phyloP scores from a whole-genome alignment of 139 green algal genomes.

The Zygnema circumcarinatum region DNA sequence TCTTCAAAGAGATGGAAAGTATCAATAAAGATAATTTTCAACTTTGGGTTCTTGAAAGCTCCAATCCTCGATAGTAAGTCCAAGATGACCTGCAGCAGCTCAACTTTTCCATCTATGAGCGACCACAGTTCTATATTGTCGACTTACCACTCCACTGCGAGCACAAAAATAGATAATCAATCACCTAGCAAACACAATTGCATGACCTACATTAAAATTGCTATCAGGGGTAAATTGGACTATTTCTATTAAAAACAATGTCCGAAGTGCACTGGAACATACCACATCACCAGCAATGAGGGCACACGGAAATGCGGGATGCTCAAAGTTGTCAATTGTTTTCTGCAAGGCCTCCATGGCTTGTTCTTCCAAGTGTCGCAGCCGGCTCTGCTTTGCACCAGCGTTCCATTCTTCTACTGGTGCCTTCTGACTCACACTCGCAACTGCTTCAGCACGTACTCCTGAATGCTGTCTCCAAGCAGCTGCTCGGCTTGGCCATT shows the following conservation, averaged over 20 bases:
- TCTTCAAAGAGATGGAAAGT: conserved; percentile 75
- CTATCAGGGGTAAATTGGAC: too few species aligned
- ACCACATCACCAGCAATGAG: conserved; percentile 71
- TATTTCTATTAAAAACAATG: too few species aligned
- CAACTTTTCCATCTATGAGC: not conserved
- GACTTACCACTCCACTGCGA: not conserved
- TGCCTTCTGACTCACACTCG: not conserved
- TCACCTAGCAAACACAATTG: too few species aligned
- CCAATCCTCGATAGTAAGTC: conserved; percentile 66
- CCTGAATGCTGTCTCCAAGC: not conserved
- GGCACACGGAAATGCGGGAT: conserved; percentile 67
- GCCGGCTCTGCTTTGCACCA: conserved; percentile 36
- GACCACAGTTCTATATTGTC: not conserved
- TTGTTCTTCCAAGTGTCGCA: conserved; percentile 63
- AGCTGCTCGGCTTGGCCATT: not conserved
- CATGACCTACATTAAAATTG: too few species aligned
- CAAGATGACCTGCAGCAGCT: conserved; percentile 66
- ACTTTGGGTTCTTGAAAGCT: conserved; percentile 47
- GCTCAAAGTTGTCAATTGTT: conserved; percentile 61
- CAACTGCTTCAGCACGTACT: not conserved
- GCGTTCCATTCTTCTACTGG: conserved; percentile 54
- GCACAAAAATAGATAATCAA: too few species aligned
- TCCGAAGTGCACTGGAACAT: too few species aligned
- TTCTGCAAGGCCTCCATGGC: conserved; percentile 59
- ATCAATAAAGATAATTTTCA: conserved; percentile 69